Conservation (phyloP, 2,329 filamentous ascomycete genomes). For the Diatrype stigma region DNA sequence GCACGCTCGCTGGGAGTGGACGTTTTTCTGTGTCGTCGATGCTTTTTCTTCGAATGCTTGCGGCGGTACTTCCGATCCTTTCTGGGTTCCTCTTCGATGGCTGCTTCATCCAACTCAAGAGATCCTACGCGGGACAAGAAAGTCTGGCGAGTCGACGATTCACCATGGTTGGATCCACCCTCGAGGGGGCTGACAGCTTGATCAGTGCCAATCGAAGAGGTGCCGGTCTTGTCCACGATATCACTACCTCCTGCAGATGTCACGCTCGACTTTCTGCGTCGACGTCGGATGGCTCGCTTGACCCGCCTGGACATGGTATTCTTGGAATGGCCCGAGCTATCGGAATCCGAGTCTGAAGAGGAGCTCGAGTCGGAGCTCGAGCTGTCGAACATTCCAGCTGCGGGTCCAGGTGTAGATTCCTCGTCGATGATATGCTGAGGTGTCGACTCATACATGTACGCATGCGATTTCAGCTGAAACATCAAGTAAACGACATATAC, state of each 20-base stretch:
- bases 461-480: conserved; percentile 88
- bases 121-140: conserved; percentile 33
- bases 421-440: conserved; percentile 91
- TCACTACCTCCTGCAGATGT: conserved; percentile 59
- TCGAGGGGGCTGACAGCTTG: conserved; percentile 25
- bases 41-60: conserved; percentile 42
- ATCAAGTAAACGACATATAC: conserved; percentile 81
- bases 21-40: conserved; percentile 28
- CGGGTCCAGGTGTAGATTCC: conserved; percentile 79
- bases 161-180: conserved; percentile 37
- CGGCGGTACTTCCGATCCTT: conserved; percentile 32
- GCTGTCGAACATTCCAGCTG: conserved; percentile 76
- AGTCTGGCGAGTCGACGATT: conserved; percentile 32
- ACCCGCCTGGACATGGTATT: conserved; percentile 70
- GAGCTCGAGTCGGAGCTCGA: conserved; percentile 55
- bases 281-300: conserved; percentile 69
- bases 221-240: conserved; percentile 22
- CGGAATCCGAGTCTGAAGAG: conserved; percentile 64
- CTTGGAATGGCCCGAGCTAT: conserved; percentile 56
- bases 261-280: conserved; percentile 72
- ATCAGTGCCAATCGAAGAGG: conserved; percentile 38
- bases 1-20: conserved; percentile 14
- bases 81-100: conserved; percentile 40
- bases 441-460: conserved; percentile 88
- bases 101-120: conserved; percentile 38